These are phyloP conservation scores for Durio zibethinus DNA, from an alignment of 345 rosid species.

Conservation along the genomic window DNA sequence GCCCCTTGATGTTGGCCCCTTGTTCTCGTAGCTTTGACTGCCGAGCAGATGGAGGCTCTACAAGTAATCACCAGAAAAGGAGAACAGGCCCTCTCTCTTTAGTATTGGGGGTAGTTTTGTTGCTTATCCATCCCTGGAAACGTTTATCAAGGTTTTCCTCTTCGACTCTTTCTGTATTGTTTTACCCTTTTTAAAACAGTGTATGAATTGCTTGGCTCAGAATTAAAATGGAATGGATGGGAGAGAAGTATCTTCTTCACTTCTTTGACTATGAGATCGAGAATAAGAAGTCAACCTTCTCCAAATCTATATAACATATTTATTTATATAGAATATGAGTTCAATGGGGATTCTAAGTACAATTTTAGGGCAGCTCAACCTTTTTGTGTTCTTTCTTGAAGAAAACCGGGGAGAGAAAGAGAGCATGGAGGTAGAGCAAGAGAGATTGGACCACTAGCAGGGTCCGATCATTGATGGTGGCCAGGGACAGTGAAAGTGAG, in stretches of 20 bases:
- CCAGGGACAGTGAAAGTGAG: too few species aligned
- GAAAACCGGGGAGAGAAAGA: too few species aligned
- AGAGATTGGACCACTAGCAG: too few species aligned
- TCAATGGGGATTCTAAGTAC: neutral
- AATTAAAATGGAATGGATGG: conserved; percentile 80
- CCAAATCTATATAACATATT: too few species aligned
- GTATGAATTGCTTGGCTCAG: conserved; percentile 26
- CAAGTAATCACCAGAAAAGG: neutral
- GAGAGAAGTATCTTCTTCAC: conserved; percentile 54
- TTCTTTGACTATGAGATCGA: conserved; percentile 54
- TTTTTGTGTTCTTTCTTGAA: too few species aligned
- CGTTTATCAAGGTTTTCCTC: conserved; percentile 56
- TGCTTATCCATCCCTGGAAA: conserved; percentile 41
- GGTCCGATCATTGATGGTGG: too few species aligned
- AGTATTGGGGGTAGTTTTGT: neutral
- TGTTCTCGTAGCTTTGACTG: neutral
- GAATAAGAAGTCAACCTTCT: conserved; percentile 39
- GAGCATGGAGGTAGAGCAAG: too few species aligned
- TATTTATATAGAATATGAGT: too few species aligned
- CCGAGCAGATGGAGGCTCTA: neutral
- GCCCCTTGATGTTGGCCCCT: too few species aligned
- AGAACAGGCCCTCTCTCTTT: neutral
- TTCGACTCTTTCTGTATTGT: neutral
- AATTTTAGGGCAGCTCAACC: too few species aligned
- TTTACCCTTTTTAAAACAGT: neutral